Evolutionary conservation across 2,329 filamentous ascomycete species (phyloP).

Genomic region (Amauroascus niger): DNA sequence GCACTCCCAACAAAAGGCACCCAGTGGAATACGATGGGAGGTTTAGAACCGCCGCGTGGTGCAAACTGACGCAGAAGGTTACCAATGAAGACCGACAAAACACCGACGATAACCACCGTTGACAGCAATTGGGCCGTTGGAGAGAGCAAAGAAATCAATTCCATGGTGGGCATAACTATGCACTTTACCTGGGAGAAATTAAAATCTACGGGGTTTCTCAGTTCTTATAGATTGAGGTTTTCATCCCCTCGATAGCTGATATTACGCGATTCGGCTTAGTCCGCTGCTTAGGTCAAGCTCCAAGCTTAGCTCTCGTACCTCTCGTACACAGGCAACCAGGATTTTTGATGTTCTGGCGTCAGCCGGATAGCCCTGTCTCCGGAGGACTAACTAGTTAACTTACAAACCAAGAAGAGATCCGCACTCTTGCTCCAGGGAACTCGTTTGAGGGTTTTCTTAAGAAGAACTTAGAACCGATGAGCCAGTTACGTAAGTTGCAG

Average conservation of each 20-base stretch:
- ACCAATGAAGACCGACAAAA: neutral
- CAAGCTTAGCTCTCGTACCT: neutral
- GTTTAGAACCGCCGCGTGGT: constrained; percentile 49
- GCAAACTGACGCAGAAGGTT: constrained; percentile 58
- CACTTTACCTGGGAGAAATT: neutral
- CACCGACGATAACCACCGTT: neutral
- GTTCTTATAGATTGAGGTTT: neutral
- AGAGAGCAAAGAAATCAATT: neutral
- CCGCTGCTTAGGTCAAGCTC: no score
- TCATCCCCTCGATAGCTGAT: neutral
- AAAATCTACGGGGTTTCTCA: neutral
- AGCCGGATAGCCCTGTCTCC: neutral
- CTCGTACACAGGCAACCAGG: neutral
- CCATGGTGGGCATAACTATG: neutral
- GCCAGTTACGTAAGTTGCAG: no score
- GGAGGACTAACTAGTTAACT: neutral
- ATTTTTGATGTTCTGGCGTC: constrained; percentile 1
- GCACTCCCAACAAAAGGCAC: constrained; percentile 49
- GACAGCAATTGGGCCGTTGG: neutral
- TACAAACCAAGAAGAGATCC: neutral
- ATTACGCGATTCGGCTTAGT: neutral
- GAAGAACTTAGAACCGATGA: no score
- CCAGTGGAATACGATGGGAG: constrained; percentile 71
- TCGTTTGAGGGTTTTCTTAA: no score
- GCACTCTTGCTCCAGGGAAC: neutral